phyloP scores from a whole-genome alignment of 768 basidiomycete species.

The Hypholoma sublateritium region DNA sequence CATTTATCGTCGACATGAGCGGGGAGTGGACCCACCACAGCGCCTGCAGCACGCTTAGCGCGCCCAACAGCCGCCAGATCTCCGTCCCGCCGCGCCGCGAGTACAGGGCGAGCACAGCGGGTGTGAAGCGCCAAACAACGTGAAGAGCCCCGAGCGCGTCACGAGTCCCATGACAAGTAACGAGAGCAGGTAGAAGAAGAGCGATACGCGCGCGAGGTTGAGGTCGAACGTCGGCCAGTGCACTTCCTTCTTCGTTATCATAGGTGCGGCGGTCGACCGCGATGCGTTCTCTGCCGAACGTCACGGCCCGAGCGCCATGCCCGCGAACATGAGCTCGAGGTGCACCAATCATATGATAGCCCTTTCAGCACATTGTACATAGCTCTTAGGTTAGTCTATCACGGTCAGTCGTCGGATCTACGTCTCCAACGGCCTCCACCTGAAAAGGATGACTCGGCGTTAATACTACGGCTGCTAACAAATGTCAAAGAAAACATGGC shows the following conservation, averaged over 20 bases:
- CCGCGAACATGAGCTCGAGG: slow-evolving; percentile 69
- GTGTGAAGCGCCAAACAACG: slow-evolving; percentile 48
- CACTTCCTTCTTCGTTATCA: slow-evolving; percentile 24
- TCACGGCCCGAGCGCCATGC: slow-evolving; percentile 80
- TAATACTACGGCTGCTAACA: too few relatives aligned
- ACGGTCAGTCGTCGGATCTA: too few relatives aligned
- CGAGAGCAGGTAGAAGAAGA: slow-evolving; percentile 52
- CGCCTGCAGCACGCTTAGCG: slow-evolving; percentile 71
- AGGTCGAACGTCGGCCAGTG: slow-evolving; percentile 66
- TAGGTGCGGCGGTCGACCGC: slow-evolving; percentile 12
- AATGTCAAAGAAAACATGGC: too few relatives aligned
- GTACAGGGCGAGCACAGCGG: slow-evolving; percentile 67
- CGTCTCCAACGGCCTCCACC: too few relatives aligned
- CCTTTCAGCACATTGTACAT: too few relatives aligned
- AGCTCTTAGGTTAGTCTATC: too few relatives aligned
- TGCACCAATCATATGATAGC: too few relatives aligned
- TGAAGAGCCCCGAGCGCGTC: slow-evolving; percentile 48
- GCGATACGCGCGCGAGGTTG: slow-evolving; percentile 59
- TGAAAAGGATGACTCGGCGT: too few relatives aligned
- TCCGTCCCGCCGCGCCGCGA: slow-evolving; percentile 55
- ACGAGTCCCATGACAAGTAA: slow-evolving; percentile 53
- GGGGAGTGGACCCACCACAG: slow-evolving; percentile 47
- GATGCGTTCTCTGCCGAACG: slow-evolving; percentile 45
- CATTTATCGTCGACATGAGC: neutral
- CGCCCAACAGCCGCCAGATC: slow-evolving; percentile 77